A percentile compares a stretch with the other conserved stretches of the same genome.
These are phyloP conservation scores for Geotrichum phurueaensis DNA, from an alignment of 1,139 yeast species.

Conservation along the genomic window DNA sequence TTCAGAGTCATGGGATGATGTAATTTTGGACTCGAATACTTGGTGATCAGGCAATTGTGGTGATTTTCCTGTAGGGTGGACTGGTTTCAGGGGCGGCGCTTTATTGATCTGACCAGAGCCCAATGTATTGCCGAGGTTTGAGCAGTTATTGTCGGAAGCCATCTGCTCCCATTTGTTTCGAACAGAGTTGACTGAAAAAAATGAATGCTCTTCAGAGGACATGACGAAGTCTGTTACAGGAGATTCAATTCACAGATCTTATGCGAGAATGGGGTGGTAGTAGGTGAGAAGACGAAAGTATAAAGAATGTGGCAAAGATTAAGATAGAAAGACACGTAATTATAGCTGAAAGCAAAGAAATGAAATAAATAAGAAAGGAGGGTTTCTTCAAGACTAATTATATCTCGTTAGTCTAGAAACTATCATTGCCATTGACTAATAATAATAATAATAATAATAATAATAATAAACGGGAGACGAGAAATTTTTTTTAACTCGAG, in stretches of 20 bases:
- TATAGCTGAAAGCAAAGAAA: not conserved
- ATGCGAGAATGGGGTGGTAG: not conserved
- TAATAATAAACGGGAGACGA: not conserved
- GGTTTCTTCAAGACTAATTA: not conserved
- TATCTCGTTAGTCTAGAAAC: not conserved
- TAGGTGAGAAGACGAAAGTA: not conserved
- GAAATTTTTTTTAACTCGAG: not conserved
- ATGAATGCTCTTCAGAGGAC: slow-evolving; percentile 27
- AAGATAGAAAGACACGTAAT: not conserved
- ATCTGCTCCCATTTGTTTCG: slow-evolving; percentile 28
- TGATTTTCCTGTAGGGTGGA: not conserved
- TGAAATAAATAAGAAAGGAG: not conserved
- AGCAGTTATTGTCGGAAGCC: slow-evolving; percentile 13
- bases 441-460: not conserved
- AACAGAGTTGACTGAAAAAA: slow-evolving; percentile 28
- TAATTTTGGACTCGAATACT: not conserved
- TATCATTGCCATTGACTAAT: not conserved
- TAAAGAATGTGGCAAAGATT: not conserved
- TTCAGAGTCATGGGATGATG: not conserved
- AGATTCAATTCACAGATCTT: not conserved
- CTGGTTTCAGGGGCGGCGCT: slow-evolving; percentile 7
- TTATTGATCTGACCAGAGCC: not conserved
- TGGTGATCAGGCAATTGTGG: not conserved
- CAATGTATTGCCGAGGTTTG: not conserved
- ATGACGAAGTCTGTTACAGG: not conserved